A percentile compares a stretch with the other conserved stretches of the same genome.
phyloP scores from a whole-genome alignment of 305 asterid genomes.

The Fraxinus sp. region DNA sequence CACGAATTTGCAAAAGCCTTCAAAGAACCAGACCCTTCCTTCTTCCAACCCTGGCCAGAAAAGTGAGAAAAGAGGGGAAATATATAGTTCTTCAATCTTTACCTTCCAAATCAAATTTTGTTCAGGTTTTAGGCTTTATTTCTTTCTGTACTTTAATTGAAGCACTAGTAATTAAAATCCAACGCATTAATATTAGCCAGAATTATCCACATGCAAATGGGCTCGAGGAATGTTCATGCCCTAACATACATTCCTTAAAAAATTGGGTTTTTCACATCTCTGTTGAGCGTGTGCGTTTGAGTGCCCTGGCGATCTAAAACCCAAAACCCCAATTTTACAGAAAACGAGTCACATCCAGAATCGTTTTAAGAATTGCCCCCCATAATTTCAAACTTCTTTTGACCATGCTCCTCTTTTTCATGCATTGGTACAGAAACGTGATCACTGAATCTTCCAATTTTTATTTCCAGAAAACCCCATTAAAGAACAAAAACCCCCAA shows the following conservation, averaged over 20 bases:
- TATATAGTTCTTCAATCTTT: neutral
- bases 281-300: neutral
- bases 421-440: neutral
- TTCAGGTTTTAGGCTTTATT: neutral
- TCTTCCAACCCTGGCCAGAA: neutral
- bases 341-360: neutral
- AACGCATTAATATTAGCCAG: neutral
- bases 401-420: neutral
- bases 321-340: neutral
- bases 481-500: neutral
- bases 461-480: neutral
- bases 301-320: neutral
- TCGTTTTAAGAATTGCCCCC: neutral
- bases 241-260: neutral
- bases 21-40: neutral
- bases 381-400: neutral
- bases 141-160: neutral
- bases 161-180: neutral
- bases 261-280: neutral
- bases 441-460: neutral
- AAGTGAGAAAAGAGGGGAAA: too few relatives aligned
- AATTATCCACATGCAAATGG: conserved; percentile 18
- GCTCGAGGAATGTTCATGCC: neutral
- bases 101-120: neutral
- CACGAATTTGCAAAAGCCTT: neutral